Base-by-base conservation (phyloP, 345 rosid genomes). In the Microthlaspi erraticum region DNA sequence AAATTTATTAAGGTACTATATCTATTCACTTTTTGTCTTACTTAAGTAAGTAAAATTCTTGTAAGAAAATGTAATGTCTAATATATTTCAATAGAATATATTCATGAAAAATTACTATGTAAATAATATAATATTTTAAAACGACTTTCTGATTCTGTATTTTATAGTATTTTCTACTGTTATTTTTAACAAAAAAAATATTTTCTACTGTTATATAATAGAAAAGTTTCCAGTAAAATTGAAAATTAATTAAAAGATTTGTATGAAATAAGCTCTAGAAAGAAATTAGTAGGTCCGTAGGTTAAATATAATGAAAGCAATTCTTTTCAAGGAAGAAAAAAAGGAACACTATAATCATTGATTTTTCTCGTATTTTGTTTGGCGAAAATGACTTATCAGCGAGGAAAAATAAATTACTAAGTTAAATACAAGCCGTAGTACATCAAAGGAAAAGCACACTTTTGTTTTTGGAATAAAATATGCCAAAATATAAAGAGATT, bases 311-410 rank as follows among this genome's bases (percentile, higher is more conserved):
- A n/a, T 26, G 48, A 10, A 33, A 32, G 62, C 10, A 73, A 37
- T 7, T 36, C n/a, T 37, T 72, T 64, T 59, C 7, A 38, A 26
- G 20, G n/a, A n/a, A 6, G 11, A 41, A 14, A 6, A 65, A 60
- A 18, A 37, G 1, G 18, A 74, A 74, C 7, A 66, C 7, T 41
- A 23, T 58, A 58, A 59, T 59, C 46, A 74, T 65, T 53, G 23
- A 39, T 58, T 64, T 64, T 58, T 34, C 68, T 66, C 68, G 61
- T 74, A 43, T 66, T 66, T 59, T 49, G 46, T 66, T 73, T 74
- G 68, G 42, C 37, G 68, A 74, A 74, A 74, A 60, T 50, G 78
- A 74, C 73, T 66, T 60, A 66, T 66, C 78, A 58, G 8, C 9
- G 53, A 50, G 39, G 41, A 32, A 43, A 74, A 58, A 66, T 59